phyloP scores from a whole-genome alignment of 345 rosid genomes.

The Barbarea vulgaris region DNA sequence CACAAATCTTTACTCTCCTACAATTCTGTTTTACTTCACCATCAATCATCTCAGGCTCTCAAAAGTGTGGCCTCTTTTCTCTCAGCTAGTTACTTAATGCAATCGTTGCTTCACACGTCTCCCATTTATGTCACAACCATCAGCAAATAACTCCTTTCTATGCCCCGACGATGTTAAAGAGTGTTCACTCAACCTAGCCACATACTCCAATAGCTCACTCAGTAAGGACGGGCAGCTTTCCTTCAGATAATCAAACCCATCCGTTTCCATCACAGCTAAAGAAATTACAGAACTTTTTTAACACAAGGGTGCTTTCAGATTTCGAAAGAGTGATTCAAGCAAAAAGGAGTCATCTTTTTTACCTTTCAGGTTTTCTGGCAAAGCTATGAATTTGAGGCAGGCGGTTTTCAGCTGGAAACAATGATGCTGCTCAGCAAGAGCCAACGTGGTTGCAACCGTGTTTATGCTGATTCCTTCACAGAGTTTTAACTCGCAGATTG shows the following conservation, averaged over 20 bases:
- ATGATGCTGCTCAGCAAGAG: constrained; percentile 86
- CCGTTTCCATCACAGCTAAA: constrained; percentile 81
- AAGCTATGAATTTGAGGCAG: constrained; percentile 67
- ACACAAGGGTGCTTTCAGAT: neutral
- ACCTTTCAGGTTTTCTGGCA: constrained; percentile 71
- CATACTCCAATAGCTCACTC: constrained; percentile 58
- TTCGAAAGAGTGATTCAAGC: constrained; percentile 4
- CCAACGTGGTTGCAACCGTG: constrained; percentile 79
- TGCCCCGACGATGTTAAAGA: constrained; percentile 49
- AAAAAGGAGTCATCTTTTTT: neutral
- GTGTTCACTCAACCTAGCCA: constrained; percentile 63
- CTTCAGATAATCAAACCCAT: constrained; percentile 67
- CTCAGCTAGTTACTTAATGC: constrained; percentile 44
- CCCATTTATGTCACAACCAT: constrained; percentile 60
- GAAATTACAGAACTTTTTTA: constrained; percentile 1
- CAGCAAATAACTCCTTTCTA: constrained; percentile 48
- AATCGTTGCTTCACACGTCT: constrained; percentile 78
- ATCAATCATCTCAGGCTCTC: constrained; percentile 5
- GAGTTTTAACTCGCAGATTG: constrained; percentile 69
- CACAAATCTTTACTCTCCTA: constrained; percentile 41
- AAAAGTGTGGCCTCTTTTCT: neutral
- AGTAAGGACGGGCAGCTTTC: constrained; percentile 63
- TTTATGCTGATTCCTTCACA: constrained; percentile 69
- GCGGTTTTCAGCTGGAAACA: constrained; percentile 69
- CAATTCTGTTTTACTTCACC: constrained; percentile 24